Evolutionary conservation across 495 filamentous ascomycete species (phyloP).

Genomic region (Talaromyces adpressus): DNA sequence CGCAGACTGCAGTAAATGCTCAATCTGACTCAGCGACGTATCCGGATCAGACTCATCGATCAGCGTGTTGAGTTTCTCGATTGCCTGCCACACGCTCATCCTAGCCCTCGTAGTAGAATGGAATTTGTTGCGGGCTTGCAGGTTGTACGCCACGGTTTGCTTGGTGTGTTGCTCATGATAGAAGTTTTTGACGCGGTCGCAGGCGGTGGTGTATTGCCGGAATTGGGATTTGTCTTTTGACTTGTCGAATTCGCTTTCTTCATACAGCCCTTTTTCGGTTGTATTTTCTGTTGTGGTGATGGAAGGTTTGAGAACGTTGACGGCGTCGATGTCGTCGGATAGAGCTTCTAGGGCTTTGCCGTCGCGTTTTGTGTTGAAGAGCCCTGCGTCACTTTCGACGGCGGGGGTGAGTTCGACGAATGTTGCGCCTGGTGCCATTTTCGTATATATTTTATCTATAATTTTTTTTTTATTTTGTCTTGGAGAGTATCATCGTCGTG

Average conservation of each 20-base stretch:
- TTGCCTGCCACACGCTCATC: slow-evolving; percentile 84
- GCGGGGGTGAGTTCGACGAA: not conserved
- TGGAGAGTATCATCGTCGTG: not conserved
- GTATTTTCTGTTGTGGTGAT: slow-evolving; percentile 22
- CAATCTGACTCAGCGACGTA: slow-evolving; percentile 77
- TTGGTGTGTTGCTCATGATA: slow-evolving; percentile 79
- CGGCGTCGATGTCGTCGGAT: slow-evolving; percentile 72
- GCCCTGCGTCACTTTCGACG: slow-evolving; percentile 15
- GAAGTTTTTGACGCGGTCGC: slow-evolving; percentile 73
- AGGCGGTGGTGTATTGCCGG: slow-evolving; percentile 70
- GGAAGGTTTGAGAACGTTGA: slow-evolving; percentile 68
- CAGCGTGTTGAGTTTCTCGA: slow-evolving; percentile 81
- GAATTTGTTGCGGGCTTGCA: slow-evolving; percentile 66
- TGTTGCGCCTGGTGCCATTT: slow-evolving; percentile 5
- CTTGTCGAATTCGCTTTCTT: slow-evolving; percentile 60
- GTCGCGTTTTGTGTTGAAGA: slow-evolving; percentile 39
- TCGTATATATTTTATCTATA: not conserved
- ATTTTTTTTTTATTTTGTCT: not conserved
- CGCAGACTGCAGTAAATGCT: slow-evolving; percentile 78
- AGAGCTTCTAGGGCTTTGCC: slow-evolving; percentile 71
- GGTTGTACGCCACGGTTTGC: slow-evolving; percentile 80
- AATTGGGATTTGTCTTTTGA: slow-evolving; percentile 78
- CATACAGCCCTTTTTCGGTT: slow-evolving; percentile 47
- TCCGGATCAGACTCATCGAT: slow-evolving; percentile 88
- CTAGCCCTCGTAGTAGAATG: slow-evolving; percentile 57